Evolutionary conservation across 2,329 filamentous ascomycete species (phyloP), one percentile per base, ranked within the genome.

Genomic region (Cercospora beticola): DNA sequence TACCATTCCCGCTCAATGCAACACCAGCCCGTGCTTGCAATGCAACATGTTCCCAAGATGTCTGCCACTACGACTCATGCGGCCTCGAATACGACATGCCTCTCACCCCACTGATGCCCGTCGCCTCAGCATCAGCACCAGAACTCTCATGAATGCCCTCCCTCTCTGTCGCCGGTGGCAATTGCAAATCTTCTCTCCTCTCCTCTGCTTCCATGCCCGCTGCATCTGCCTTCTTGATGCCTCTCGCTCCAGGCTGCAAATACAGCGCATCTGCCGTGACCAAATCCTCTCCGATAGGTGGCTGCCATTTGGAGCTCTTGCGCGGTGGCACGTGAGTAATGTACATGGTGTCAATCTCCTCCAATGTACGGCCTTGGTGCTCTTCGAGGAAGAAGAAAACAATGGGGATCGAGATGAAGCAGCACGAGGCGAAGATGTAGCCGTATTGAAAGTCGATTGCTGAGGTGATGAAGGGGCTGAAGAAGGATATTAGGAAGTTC

Each of bases 341-440:
- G 72, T 93, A 93, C 89, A 92, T 91, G 59, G 88, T 90, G 74
- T 94, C 92, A 65, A 94, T 90, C 78, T 94, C 90, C 80, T 94
- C 92, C 1, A 94, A 84, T 0, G 87, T 89, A 5, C 90, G 86
- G 63, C 89, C 91, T 76, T 91, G 89, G 57, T 87, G 89, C 77
- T 94, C 91, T 66, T 90, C 88, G 63, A 93, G 86, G 78, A 93
- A 93, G 80, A 94, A 91, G 82, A 90, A 94, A 31, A 93, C 89
- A 12, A 93, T 79, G 0, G 88, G 71, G 0, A 87, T 86, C 0
- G 86, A 90, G 0, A 86, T 82, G 18, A 92, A 81, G 73, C 91
- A 90, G 76, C 90, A 92, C 0, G 84, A 89, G 0, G 90, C 91
- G 78, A 93, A 93, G 31, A 94, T 88, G 71, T 92, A 92, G 2